A percentile compares a stretch with the other conserved stretches of the same genome.
phyloP scores from a whole-genome alignment of 495 filamentous ascomycete genomes.

The Penicillium egyptiacum region DNA sequence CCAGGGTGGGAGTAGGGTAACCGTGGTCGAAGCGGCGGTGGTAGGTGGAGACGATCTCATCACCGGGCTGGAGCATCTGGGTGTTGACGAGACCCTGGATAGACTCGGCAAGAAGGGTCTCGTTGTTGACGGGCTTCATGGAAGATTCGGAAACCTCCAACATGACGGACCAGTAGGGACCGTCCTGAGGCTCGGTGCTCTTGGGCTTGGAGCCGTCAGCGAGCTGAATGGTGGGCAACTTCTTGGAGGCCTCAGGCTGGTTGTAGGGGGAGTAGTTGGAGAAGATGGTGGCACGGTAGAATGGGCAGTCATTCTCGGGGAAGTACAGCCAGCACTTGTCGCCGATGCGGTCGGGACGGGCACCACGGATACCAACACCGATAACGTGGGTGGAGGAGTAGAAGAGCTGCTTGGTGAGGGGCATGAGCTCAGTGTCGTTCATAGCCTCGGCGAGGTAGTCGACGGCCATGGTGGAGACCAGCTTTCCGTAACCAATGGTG shows the following conservation, averaged over 20 bases:
- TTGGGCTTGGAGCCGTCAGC: conserved; percentile 79
- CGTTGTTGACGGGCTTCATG: conserved; percentile 88
- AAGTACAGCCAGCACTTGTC: conserved; percentile 99
- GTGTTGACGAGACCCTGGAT: conserved; percentile 98
- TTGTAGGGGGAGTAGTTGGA: conserved; percentile 99
- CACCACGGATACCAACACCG: conserved; percentile 89
- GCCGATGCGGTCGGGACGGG: conserved; percentile 91
- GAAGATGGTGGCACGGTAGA: conserved; percentile 99
- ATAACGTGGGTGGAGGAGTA: conserved; percentile 98
- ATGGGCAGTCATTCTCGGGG: conserved; percentile 97
- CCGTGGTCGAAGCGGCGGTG: conserved; percentile 98
- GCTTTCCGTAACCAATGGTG: conserved; percentile 86
- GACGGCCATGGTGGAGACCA: conserved; percentile 95
- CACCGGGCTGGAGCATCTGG: conserved; percentile 82
- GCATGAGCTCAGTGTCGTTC: conserved; percentile 77
- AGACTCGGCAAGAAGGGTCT: conserved; percentile 79
- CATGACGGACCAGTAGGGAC: conserved; percentile 99
- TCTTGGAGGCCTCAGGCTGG: conserved; percentile 77
- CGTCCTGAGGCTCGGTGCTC: conserved; percentile 67
- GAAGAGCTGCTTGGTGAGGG: conserved; percentile 87
- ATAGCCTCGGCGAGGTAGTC: conserved; percentile 86
- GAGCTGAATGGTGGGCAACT: conserved; percentile 82
- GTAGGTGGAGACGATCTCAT: conserved; percentile 98
- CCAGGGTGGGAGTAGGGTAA: conserved; percentile 92
- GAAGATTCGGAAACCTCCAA: conserved; percentile 94